A percentile compares a stretch with the other conserved stretches of the same genome.
phyloP scores from a whole-genome alignment of 225 moss, liverwort and hornwort genomes.

The Pseudoscleropodium purum region DNA sequence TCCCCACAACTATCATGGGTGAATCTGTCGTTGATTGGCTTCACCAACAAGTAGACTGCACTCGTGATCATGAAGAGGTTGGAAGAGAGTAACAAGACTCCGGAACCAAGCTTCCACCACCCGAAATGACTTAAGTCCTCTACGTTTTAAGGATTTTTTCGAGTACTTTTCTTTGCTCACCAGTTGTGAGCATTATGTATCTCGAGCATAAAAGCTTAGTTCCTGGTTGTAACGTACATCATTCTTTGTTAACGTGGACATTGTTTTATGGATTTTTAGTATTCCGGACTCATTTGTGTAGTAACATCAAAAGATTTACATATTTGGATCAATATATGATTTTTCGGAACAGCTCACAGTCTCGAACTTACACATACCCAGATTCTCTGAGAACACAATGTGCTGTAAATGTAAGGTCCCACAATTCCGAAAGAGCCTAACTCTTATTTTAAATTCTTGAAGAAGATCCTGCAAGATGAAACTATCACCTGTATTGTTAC shows the following conservation, averaged over 20 bases:
- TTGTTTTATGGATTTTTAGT: background rate
- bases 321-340: background rate
- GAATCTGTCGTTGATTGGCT: background rate
- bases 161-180: background rate
- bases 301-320: background rate
- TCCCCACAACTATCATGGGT: background rate
- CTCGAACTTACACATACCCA: background rate
- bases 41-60: background rate
- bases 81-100: background rate
- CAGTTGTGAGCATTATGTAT: background rate
- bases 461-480: background rate
- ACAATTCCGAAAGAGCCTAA: background rate
- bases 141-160: background rate
- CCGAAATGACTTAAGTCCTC: background rate
- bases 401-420: background rate
- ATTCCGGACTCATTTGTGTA: background rate
- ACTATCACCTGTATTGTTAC: background rate
- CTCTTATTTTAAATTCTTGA: background rate
- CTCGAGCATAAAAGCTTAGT: background rate
- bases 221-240: slow-evolving; percentile 3
- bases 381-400: background rate
- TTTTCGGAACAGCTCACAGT: background rate
- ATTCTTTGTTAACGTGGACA: background rate
- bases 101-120: background rate
- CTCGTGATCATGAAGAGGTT: background rate